Conservation (phyloP, 441 rosid genomes). For the Euphorbia corollata region DNA sequence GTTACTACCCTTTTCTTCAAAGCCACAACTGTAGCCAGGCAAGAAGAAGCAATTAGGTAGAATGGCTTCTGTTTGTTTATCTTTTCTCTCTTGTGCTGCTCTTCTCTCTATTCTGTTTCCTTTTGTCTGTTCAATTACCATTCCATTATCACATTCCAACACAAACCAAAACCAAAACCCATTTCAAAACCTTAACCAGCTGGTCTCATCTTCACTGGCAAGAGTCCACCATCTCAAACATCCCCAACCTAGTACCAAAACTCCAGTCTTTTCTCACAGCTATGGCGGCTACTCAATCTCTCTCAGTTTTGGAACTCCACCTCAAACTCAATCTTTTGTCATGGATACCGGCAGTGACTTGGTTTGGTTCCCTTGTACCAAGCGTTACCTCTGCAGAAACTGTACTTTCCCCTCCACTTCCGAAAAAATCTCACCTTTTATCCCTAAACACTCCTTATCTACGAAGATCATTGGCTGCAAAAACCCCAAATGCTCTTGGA, state of each 20-base stretch:
- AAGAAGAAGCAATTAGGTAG: background rate
- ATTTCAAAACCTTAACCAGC: constrained; percentile 22
- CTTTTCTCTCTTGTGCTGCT: constrained; percentile 13
- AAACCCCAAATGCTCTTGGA: constrained; percentile 40
- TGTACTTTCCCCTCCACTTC: constrained; percentile 23
- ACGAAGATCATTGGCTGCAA: constrained; percentile 33
- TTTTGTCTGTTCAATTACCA: constrained; percentile 15
- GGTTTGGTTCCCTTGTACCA: constrained; percentile 54
- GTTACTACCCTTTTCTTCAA: background rate
- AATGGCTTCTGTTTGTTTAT: constrained; percentile 21
- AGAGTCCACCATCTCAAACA: constrained; percentile 36
- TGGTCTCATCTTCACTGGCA: constrained; percentile 28
- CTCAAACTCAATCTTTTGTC: constrained; percentile 38
- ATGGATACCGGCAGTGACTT: constrained; percentile 55
- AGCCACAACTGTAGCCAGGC: background rate
- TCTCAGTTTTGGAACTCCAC: constrained; percentile 43
- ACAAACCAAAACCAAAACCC: constrained; percentile 12
- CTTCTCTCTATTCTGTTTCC: constrained; percentile 11
- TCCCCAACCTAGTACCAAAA: constrained; percentile 18
- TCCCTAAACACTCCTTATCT: constrained; percentile 32
- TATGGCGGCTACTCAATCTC: constrained; percentile 37
- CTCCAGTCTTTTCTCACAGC: constrained; percentile 31
- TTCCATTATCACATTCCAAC: constrained; percentile 21
- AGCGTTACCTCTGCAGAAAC: constrained; percentile 36
- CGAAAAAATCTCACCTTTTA: constrained; percentile 22